These are phyloP conservation scores for Paspalum notatum DNA, from an alignment of 176 grass and related monocot species.

Conservation along the genomic window DNA sequence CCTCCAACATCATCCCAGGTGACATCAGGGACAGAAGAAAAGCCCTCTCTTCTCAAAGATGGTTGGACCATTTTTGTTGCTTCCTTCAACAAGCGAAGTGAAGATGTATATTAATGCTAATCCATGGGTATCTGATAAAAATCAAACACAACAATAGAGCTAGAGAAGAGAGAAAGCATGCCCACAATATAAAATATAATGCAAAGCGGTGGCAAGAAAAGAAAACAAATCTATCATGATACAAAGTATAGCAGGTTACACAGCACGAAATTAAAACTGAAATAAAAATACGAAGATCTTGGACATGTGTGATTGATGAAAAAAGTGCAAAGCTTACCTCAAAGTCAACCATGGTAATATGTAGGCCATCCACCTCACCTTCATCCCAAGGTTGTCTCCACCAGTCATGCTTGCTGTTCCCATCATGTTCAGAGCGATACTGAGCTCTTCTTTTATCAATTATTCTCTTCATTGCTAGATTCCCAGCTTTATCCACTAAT, in stretches of 20 bases:
- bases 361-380: constrained; percentile 67
- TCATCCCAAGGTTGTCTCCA: constrained; percentile 81
- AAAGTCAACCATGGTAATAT: constrained; percentile 85
- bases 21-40: constrained; percentile 94
- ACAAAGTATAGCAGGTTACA: neutral
- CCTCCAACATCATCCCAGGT: constrained; percentile 98
- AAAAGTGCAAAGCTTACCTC: constrained; percentile 57
- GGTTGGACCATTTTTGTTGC: constrained; percentile 92
- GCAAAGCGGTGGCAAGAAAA: neutral
- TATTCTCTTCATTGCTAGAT: constrained; percentile 95
- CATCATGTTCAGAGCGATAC: constrained; percentile 22
- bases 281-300: too few relatives aligned
- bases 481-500: constrained; percentile 90
- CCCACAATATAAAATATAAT: neutral
- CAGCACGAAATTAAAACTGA: neutral
- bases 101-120: neutral
- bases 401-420: constrained; percentile 62
- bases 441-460: constrained; percentile 64
- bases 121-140: constrained; percentile 5
- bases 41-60: constrained; percentile 98
- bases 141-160: neutral
- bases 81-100: constrained; percentile 52
- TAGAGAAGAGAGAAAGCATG: neutral
- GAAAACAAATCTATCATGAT: neutral
- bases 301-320: neutral